Conservation (phyloP, 345 rosid genomes). For the Eutrema yunnanense region DNA sequence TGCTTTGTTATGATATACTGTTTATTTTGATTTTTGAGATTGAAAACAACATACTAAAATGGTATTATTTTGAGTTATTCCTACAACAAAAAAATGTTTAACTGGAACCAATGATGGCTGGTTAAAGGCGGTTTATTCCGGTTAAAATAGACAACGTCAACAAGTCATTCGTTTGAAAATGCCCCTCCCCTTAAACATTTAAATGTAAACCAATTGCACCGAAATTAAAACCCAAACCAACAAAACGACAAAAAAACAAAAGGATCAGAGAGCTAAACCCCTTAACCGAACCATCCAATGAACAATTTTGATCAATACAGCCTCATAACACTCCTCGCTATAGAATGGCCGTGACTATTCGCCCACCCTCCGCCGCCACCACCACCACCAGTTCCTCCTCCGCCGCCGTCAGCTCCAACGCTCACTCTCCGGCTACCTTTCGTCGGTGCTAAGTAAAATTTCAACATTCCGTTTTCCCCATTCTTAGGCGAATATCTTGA, state of each 20-base stretch:
- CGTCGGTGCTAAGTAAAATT: slow-evolving; percentile 74
- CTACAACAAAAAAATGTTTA: too few species aligned
- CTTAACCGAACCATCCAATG: slow-evolving; percentile 19
- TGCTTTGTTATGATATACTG: too few species aligned
- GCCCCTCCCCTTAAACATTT: slow-evolving; percentile 14
- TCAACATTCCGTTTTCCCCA: slow-evolving; percentile 68
- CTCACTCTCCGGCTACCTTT: slow-evolving; percentile 45
- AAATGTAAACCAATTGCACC: slow-evolving; percentile 32
- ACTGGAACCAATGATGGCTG: not conserved
- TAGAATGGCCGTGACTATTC: slow-evolving; percentile 73
- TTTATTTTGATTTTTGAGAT: too few species aligned
- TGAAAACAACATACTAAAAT: too few species aligned
- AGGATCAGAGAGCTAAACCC: slow-evolving; percentile 17
- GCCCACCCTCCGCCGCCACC: slow-evolving; percentile 38
- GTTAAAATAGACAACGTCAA: slow-evolving; percentile 11
- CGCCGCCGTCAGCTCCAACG: slow-evolving; percentile 13
- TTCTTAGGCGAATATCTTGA: slow-evolving; percentile 74
- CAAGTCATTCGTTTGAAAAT: slow-evolving; percentile 15
- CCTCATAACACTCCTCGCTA: slow-evolving; percentile 78
- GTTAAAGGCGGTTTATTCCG: slow-evolving; percentile 28
- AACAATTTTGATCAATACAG: slow-evolving; percentile 54
- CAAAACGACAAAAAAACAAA: slow-evolving; percentile 7
- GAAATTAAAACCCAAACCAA: slow-evolving; percentile 22
- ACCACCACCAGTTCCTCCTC: slow-evolving; percentile 22
- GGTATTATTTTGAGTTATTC: too few species aligned